phyloP scores from a whole-genome alignment of 257 asterid genomes.

The Solanum microdontum region DNA sequence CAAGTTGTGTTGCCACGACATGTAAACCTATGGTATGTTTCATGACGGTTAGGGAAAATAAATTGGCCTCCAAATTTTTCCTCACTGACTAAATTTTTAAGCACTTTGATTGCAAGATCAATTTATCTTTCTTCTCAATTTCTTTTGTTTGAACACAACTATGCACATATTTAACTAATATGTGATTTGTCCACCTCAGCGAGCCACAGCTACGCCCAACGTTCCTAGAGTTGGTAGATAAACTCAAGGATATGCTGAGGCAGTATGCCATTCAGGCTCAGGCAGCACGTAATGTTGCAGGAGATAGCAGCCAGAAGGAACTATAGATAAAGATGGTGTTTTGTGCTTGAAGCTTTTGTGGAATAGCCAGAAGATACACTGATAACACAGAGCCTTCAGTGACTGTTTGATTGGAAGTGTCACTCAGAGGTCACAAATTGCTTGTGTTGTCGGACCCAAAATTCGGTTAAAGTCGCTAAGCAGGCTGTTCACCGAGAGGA shows the following conservation, averaged over 20 bases:
- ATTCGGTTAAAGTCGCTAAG: not conserved
- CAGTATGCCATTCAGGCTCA: constrained; percentile 40
- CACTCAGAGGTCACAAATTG: not conserved
- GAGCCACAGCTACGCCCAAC: constrained; percentile 69
- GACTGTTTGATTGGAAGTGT: not conserved
- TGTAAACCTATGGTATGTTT: not conserved
- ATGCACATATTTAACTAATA: not conserved
- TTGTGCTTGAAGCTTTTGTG: not conserved
- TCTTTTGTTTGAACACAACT: not conserved
- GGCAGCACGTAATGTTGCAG: constrained; percentile 40
- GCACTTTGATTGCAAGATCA: not conserved
- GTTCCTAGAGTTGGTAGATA: constrained; percentile 68
- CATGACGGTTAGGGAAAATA: not conserved
- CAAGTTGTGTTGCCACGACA: not conserved
- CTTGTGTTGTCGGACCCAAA: constrained; percentile 9
- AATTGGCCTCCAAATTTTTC: not conserved
- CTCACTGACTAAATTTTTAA: not conserved
- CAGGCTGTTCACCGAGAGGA: not conserved
- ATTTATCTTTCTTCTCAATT: not conserved
- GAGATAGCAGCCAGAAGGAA: constrained; percentile 36
- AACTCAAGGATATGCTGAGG: constrained; percentile 56
- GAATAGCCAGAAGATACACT: not conserved
- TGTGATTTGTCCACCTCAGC: constrained; percentile 26
- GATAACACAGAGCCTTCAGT: not conserved
- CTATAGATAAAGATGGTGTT: constrained; percentile 7